Evolutionary conservation across 108 stramenopile species (phyloP), one percentile per base, ranked within the genome.

Genomic region (Bacterosira constricta): DNA sequence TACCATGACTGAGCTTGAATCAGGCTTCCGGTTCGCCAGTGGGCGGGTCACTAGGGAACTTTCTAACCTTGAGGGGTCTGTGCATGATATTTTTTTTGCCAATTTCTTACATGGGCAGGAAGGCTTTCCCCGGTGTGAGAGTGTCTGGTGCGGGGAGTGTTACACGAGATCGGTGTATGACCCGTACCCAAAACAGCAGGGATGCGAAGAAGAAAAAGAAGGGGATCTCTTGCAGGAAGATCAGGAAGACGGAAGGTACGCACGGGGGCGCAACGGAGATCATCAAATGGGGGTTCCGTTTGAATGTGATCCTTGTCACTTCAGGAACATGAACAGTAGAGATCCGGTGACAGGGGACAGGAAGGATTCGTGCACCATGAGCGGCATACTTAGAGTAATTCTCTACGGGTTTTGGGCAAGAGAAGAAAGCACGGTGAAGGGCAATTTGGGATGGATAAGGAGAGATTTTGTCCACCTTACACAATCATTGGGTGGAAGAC

Each of bases 361-460:
- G 2, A 35, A 20, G 21, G 64, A 66, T 17, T 4, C 17, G 9
- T 26, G 30, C 35, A 52, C 64, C 0, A n/a, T 66, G 18, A 17
- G 6, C 1, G 66, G 42, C 38, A 75, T 84, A 0, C 17, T 63
- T 12, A 57, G 70, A 49, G 83, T 71, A 0, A 80, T 47, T 13
- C 27, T 87, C 50, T 81, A 87, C 45, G 64, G 63, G 18, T 77
- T 85, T 23, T 87, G 83, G 86, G 32, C 54, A 6, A 29, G 59
- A 8, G 41, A 73, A 1, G 15, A 39, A 12, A 38, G 25, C 0
- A 34, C 27, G 25, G 34, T 23, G 0, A 17, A 32, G 12, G 46
- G 15, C 26, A 10, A 10, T 31, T 1, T 12, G 21, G 29, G 62
- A 15, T 3, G 10, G 17, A n/a, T n/a, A n/a, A n/a, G 7, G 29